phyloP scores from a whole-genome alignment of 2,329 filamentous ascomycete species.

The Xylogone sp. region DNA sequence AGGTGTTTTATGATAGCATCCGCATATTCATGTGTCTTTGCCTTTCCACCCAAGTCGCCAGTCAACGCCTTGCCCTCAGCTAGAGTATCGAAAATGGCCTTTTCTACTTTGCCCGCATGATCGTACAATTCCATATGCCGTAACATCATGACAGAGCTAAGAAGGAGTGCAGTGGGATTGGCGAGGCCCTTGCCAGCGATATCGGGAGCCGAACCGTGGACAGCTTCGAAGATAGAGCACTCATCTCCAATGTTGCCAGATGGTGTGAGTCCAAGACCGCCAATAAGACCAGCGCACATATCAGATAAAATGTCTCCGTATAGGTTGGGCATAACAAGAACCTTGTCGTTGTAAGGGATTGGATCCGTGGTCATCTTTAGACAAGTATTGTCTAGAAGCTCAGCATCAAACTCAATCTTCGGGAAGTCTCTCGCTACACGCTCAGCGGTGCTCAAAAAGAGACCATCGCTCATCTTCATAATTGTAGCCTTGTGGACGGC shows the following conservation, averaged over 20 bases:
- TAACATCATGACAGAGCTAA: conserved; percentile 99
- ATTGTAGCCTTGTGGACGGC: conserved; percentile 99
- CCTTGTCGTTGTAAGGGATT: conserved; percentile 96
- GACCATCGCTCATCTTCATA: conserved; percentile 99
- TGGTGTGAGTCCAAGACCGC: conserved; percentile 92
- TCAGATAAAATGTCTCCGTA: conserved; percentile 99
- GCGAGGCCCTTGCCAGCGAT: conserved; percentile 94
- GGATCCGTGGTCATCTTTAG: conserved; percentile 98
- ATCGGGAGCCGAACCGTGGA: conserved; percentile 95
- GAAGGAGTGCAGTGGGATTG: conserved; percentile 93
- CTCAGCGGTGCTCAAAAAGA: conserved; percentile 86
- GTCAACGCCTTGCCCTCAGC: conserved; percentile 96
- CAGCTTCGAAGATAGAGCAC: conserved; percentile 99
- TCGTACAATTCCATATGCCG: conserved; percentile 91
- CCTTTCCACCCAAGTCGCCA: conserved; percentile 91
- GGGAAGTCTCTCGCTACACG: conserved; percentile 95
- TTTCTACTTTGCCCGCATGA: conserved; percentile 85
- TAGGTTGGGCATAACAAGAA: conserved; percentile 95
- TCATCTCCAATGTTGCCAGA: conserved; percentile 98
- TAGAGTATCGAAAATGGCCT: conserved; percentile 90
- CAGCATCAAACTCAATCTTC: conserved; percentile 91
- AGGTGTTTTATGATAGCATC: conserved; percentile 71
- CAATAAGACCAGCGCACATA: conserved; percentile 98
- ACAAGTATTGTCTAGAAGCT: conserved; percentile 99
- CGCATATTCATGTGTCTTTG: conserved; percentile 94